These are phyloP conservation scores for Ashbya aceris DNA, from an alignment of 1,139 yeast genomes.

Conservation along the genomic window DNA sequence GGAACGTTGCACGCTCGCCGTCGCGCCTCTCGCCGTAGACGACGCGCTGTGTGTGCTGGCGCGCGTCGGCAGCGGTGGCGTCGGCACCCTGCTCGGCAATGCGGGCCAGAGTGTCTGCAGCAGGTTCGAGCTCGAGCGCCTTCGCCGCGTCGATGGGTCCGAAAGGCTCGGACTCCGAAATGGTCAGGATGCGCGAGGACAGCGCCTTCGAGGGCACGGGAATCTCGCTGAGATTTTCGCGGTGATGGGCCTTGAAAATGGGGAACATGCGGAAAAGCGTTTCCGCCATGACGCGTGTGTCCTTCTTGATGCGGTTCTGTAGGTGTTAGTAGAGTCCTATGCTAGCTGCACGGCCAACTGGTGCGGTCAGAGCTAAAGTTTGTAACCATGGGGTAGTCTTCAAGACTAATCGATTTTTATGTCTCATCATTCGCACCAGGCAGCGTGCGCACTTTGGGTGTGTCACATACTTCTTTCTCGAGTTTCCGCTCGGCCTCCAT, in stretches of 20 bases:
- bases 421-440: slow-evolving; percentile 37
- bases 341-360: neutral
- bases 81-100: slow-evolving; percentile 48
- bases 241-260: slow-evolving; percentile 40
- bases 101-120: slow-evolving; percentile 61
- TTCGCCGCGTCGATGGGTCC: slow-evolving; percentile 96
- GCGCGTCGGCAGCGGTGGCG: slow-evolving; percentile 31
- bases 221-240: slow-evolving; percentile 83
- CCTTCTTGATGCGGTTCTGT: slow-evolving; percentile 40
- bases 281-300: slow-evolving; percentile 46
- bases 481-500: slow-evolving; percentile 54
- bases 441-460: neutral
- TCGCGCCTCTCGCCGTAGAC: slow-evolving; percentile 30
- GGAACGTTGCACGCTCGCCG: slow-evolving; percentile 58
- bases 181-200: slow-evolving; percentile 74
- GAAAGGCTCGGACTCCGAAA: slow-evolving; percentile 94
- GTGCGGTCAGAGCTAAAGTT: slow-evolving; percentile 14
- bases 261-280: slow-evolving; percentile 80
- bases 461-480: slow-evolving; percentile 50
- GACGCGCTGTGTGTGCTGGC: slow-evolving; percentile 16
- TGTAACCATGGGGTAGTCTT: slow-evolving; percentile 61
- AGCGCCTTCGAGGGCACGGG: slow-evolving; percentile 82
- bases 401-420: slow-evolving; percentile 65
- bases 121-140: slow-evolving; percentile 75
- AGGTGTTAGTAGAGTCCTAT: slow-evolving; percentile 2